Evolutionary conservation across 768 basidiomycete species (phyloP).

Genomic region (Tulasnella sp.): DNA sequence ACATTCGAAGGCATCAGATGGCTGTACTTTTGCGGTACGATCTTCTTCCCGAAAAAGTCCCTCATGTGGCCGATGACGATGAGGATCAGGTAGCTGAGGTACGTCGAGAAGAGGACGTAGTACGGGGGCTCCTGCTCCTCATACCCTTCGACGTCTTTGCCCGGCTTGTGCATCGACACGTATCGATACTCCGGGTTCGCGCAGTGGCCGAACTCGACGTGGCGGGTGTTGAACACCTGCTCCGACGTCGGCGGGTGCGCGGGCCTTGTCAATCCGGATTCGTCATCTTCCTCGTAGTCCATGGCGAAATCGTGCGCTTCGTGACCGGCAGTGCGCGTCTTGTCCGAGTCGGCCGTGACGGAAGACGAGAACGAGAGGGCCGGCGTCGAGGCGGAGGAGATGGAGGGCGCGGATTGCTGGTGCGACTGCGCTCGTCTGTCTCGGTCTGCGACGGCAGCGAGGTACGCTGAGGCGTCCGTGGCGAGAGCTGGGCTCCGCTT

Average conservation of each 20-base stretch:
- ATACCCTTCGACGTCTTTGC: slow-evolving; percentile 49
- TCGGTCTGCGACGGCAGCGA: slow-evolving; percentile 56
- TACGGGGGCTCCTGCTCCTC: slow-evolving; percentile 85
- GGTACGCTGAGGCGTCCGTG: slow-evolving; percentile 54
- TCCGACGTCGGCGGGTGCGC: slow-evolving; percentile 71
- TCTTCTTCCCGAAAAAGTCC: slow-evolving; percentile 89
- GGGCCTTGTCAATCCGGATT: slow-evolving; percentile 57
- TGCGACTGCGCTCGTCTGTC: slow-evolving; percentile 51
- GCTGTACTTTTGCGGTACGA: slow-evolving; percentile 62
- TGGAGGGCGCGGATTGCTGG: slow-evolving; percentile 36
- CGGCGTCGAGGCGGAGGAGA: slow-evolving; percentile 58
- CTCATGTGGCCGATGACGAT: slow-evolving; percentile 89
- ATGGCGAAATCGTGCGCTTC: background rate
- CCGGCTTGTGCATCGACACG: slow-evolving; percentile 57
- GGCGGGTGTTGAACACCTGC: slow-evolving; percentile 70
- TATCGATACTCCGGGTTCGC: slow-evolving; percentile 70
- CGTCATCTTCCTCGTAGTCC: slow-evolving; percentile 34
- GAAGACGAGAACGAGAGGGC: slow-evolving; percentile 68
- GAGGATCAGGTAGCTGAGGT: slow-evolving; percentile 88
- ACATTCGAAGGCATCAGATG: slow-evolving; percentile 84
- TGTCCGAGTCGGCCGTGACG: slow-evolving; percentile 48
- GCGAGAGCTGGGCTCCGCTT: slow-evolving; percentile 35
- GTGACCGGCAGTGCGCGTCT: background rate
- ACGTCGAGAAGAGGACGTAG: slow-evolving; percentile 87
- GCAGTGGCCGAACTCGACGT: slow-evolving; percentile 92